Percentiles rank a stretch among this genome's conserved stretches.
Conservation (phyloP, 768 basidiomycete species). For the Lentinula detonsa region DNA sequence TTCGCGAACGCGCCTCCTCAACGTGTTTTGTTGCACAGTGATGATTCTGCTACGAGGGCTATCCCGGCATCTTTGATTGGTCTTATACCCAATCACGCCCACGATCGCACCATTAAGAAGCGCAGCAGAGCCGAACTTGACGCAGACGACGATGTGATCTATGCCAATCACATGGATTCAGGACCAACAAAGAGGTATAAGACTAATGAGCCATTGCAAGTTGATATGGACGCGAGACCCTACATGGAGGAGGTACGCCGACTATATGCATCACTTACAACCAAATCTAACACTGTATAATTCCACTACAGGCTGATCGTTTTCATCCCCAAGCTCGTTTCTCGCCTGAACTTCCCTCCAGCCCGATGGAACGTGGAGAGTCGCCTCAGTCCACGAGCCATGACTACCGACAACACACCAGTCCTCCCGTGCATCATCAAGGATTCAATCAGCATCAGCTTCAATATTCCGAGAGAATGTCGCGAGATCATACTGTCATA, state of each 20-base stretch:
- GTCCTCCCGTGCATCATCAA: neutral
- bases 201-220: neutral
- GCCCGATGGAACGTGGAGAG: neutral
- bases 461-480: neutral
- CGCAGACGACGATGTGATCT: neutral
- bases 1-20: constrained; percentile 2
- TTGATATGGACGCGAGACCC: neutral
- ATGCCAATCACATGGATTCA: neutral
- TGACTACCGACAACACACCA: neutral
- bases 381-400: neutral
- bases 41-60: neutral
- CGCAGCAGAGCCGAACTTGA: neutral
- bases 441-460: neutral
- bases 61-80: neutral
- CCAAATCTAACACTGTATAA: neutral
- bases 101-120: neutral
- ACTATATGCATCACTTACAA: neutral
- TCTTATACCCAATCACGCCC: neutral
- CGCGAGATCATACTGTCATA: neutral
- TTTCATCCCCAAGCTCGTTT: neutral
- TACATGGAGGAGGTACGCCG: neutral
- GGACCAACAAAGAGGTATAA: constrained; percentile 3
- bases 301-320: neutral
- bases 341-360: constrained; percentile 3
- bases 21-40: neutral